Evolutionary conservation across 2,329 filamentous ascomycete genomes (phyloP), one percentile per base, ranked within the genome.

Genomic region (Cryphonectria parasitica): DNA sequence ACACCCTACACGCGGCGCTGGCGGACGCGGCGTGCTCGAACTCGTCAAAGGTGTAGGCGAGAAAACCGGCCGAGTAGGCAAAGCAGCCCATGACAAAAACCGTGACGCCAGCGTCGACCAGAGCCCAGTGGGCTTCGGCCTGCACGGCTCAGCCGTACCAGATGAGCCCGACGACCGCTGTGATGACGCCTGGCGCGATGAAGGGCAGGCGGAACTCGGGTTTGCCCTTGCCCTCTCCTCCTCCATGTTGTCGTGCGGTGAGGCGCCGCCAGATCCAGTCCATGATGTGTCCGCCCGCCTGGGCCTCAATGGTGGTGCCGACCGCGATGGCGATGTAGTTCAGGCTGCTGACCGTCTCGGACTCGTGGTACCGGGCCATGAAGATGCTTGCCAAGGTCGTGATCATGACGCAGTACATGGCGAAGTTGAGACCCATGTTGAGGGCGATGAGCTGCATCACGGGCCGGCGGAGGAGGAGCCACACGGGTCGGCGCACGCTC

Each of bases 21-120:
- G 79, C 80, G 1, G 78, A 80, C 11, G 80, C 80, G 1, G 77
- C 77, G 31, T 77, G 77, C 22, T 73, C 76, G 66, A 79, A 80
- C 61, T 85, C 86, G 62, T 89, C 87, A 4, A 89, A 83, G 1
- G 87, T 80, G 69, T 90, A 89, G 0, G 86, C 87, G 65, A 85
- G 82, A 49, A 87, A 81, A 2, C 85, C 85, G 75, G 86, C 84
- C 67, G 88, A 87, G 1, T 83, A 79, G 8, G 86, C 81, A 62
- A 88, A 84, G 74, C 84, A 84, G 0, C 87, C 87, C 6, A 83
- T 79, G 0, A 85, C 84, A 70, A 90, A 85, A 28, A 88, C 81
- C 13, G 31, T 22, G 19, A 39, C 31, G 28, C 58, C 58, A 2
- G 22, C 34, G 22, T 61, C 28, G 34, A 34, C 58, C 34, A 61